These are phyloP conservation scores for Candolleomyces efflorescens DNA, from an alignment of 768 basidiomycete species.

Conservation along the genomic window DNA sequence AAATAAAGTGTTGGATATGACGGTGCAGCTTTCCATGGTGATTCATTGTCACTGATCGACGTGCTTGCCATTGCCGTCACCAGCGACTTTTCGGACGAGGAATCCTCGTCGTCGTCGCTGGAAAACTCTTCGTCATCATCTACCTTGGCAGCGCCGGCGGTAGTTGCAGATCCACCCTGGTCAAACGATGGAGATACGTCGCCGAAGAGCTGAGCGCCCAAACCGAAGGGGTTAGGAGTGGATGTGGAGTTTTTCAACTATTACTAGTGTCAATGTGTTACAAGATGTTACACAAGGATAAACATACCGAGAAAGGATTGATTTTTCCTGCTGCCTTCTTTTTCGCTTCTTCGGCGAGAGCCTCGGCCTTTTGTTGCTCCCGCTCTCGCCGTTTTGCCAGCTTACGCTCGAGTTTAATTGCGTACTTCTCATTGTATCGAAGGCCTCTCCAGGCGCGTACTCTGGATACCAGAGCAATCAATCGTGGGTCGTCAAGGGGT, in stretches of 20 bases:
- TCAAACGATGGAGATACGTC: constrained; percentile 12
- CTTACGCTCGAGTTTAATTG: constrained; percentile 63
- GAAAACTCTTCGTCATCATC: constrained; percentile 27
- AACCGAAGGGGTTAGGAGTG: constrained; percentile 38
- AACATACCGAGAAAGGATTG: constrained; percentile 72
- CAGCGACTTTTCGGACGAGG: constrained; percentile 43
- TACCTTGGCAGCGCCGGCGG: constrained; percentile 15
- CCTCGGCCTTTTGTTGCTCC: constrained; percentile 32
- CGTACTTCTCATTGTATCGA: constrained; percentile 69
- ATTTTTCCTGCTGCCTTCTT: constrained; percentile 23
- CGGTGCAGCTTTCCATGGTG: constrained; percentile 65
- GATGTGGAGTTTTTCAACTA: constrained; percentile 14
- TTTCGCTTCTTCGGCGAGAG: constrained; percentile 26
- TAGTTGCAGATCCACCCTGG: background rate
- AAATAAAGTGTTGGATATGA: constrained; percentile 67
- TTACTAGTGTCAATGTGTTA: background rate
- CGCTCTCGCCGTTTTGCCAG: constrained; percentile 34
- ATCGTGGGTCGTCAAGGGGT: background rate
- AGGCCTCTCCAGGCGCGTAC: constrained; percentile 80
- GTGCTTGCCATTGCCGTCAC: constrained; percentile 54
- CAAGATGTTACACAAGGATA: too few relatives aligned
- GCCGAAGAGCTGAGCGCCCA: constrained; percentile 70
- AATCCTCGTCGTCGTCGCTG: constrained; percentile 27
- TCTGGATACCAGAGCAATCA: constrained; percentile 31
- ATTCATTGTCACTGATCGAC: constrained; percentile 41